A percentile compares a stretch with the other conserved stretches of the same genome.
These are phyloP conservation scores for Xylaria telfairii DNA, from an alignment of 495 filamentous ascomycete genomes.

Conservation along the genomic window DNA sequence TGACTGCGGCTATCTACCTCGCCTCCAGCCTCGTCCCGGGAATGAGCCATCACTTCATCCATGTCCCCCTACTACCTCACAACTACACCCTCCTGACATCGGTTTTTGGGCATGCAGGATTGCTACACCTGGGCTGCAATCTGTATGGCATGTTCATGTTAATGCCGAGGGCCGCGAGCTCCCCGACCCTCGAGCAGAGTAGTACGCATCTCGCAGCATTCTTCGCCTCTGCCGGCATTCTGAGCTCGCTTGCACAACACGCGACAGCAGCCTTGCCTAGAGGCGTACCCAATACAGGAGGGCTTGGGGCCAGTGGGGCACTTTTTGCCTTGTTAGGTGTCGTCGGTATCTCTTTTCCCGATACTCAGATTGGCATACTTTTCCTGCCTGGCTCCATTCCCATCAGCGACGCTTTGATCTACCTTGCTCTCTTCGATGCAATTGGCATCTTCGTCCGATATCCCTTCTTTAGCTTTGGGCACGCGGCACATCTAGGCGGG, in stretches of 20 bases:
- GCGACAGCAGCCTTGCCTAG: slow-evolving; percentile 17
- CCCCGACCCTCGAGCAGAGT: slow-evolving; percentile 30
- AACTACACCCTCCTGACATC: slow-evolving; percentile 41
- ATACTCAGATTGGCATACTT: slow-evolving; percentile 28
- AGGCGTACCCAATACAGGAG: slow-evolving; percentile 17
- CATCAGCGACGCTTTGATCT: slow-evolving; percentile 18
- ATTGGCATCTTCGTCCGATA: slow-evolving; percentile 36
- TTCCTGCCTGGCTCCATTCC: slow-evolving; percentile 28
- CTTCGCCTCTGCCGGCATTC: slow-evolving; percentile 37
- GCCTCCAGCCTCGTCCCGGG: neutral
- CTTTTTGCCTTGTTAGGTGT: slow-evolving; percentile 37
- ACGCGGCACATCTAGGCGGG: slow-evolving; percentile 35
- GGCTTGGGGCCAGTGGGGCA: slow-evolving; percentile 31
- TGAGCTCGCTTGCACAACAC: slow-evolving; percentile 36
- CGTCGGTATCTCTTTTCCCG: slow-evolving; percentile 27
- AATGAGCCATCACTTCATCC: slow-evolving; percentile 24
- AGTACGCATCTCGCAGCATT: slow-evolving; percentile 40
- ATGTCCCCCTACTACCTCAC: slow-evolving; percentile 24
- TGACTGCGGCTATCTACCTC: slow-evolving; percentile 28
- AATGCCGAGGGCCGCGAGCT: slow-evolving; percentile 24
- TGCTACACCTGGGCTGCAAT: slow-evolving; percentile 32
- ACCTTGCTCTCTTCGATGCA: slow-evolving; percentile 28
- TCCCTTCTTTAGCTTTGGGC: slow-evolving; percentile 16
- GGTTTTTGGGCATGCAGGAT: slow-evolving; percentile 32
- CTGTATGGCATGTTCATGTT: slow-evolving; percentile 30